phyloP scores from a whole-genome alignment of 768 basidiomycete species.

The Pluteus cervinus region DNA sequence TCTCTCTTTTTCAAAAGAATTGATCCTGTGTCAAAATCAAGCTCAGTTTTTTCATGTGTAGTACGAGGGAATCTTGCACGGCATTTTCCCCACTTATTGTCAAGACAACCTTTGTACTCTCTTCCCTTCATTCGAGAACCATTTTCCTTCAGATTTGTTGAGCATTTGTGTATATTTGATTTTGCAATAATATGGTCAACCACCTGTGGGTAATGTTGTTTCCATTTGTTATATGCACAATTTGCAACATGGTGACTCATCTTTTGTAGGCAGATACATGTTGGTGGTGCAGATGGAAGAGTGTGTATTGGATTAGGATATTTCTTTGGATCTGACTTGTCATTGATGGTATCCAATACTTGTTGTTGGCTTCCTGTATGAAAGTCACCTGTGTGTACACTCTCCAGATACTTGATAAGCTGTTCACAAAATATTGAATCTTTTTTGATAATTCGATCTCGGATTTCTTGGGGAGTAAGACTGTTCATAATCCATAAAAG shows the following conservation, averaged over 20 bases:
- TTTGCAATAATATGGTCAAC: slow-evolving; percentile 20
- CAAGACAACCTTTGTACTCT: no score
- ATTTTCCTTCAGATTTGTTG: slow-evolving; percentile 9
- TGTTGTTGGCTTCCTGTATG: slow-evolving; percentile 17
- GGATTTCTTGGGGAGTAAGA: slow-evolving; percentile 24
- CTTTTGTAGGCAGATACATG: no score
- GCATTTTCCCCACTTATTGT: slow-evolving; percentile 22
- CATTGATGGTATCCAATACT: no score
- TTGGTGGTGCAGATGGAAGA: no score
- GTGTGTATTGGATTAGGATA: no score
- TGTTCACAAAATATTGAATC: slow-evolving; percentile 14
- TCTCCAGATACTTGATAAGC: slow-evolving; percentile 19
- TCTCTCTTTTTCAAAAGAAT: slow-evolving; percentile 24
- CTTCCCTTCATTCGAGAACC: slow-evolving; percentile 8
- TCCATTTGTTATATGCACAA: slow-evolving; percentile 14
- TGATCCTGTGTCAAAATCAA: slow-evolving; percentile 18
- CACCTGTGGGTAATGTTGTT: slow-evolving; percentile 9
- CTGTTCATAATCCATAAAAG: slow-evolving; percentile 22
- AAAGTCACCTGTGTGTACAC: no score
- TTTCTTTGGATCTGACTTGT: no score
- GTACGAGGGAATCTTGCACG: slow-evolving; percentile 26
- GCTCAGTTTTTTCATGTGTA: slow-evolving; percentile 11
- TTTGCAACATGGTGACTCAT: no score
- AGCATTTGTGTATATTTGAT: slow-evolving; percentile 24
- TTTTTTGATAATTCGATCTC: slow-evolving; percentile 16